Percentiles rank a stretch among this genome's conserved stretches.
These are phyloP conservation scores for Parmelia sp. DNA, from an alignment of 495 filamentous ascomycete species.

Conservation along the genomic window DNA sequence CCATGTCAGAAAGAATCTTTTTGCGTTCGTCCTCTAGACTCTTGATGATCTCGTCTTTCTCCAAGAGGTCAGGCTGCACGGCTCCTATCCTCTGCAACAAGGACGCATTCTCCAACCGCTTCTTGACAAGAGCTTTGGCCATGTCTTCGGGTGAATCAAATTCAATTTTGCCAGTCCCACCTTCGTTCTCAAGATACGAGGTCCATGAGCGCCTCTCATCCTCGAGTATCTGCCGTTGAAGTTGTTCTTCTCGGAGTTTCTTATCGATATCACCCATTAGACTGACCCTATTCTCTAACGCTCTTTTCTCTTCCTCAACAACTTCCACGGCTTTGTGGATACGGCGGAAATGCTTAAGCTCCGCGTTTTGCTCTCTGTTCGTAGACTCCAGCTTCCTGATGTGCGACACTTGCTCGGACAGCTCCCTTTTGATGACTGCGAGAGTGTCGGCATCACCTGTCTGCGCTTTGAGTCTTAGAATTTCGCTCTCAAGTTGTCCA, in stretches of 20 bases:
- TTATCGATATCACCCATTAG: constrained; percentile 66
- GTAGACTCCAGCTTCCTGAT: constrained; percentile 75
- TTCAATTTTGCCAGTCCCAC: constrained; percentile 51
- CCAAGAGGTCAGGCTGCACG: constrained; percentile 68
- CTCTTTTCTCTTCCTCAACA: constrained; percentile 92
- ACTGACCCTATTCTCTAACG: constrained; percentile 68
- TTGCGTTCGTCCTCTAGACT: constrained; percentile 61
- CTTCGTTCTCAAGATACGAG: constrained; percentile 66
- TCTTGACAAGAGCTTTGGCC: constrained; percentile 73
- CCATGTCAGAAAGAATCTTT: constrained; percentile 57
- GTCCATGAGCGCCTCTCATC: constrained; percentile 84
- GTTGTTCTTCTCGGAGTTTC: constrained; percentile 67
- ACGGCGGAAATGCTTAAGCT: constrained; percentile 73
- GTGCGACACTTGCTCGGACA: constrained; percentile 82
- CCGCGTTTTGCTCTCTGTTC: constrained; percentile 71
- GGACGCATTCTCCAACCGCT: constrained; percentile 69
- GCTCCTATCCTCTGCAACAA: constrained; percentile 71
- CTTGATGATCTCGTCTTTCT: constrained; percentile 73
- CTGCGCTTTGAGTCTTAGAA: constrained; percentile 73
- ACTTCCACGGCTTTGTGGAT: constrained; percentile 78
- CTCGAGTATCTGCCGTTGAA: constrained; percentile 80
- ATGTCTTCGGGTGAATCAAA: constrained; percentile 87
- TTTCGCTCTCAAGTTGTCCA: constrained; percentile 70
- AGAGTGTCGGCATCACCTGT: constrained; percentile 80
- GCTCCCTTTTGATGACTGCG: constrained; percentile 72